phyloP scores from a whole-genome alignment of 345 rosid species.

The Syzygium aqueum region DNA sequence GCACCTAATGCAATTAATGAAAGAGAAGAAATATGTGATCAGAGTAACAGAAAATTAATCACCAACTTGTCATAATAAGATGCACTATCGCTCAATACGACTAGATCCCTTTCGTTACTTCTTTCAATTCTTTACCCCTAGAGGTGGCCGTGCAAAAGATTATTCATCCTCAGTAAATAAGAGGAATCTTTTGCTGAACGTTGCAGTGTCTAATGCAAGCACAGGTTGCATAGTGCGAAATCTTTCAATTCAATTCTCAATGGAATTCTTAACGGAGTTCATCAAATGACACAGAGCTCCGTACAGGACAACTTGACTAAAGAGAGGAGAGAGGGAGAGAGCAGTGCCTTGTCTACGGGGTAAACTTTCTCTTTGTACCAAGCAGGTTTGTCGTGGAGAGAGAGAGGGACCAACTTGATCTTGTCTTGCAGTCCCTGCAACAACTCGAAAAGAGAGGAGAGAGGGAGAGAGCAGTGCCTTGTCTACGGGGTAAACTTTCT shows the following conservation, averaged over 20 bases:
- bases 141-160: neutral
- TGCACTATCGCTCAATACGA: neutral
- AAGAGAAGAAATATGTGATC: neutral
- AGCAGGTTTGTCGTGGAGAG: constrained; percentile 66
- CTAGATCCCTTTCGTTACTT: neutral
- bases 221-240: neutral
- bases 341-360: constrained; percentile 61
- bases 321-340: neutral
- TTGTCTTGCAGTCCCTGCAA: constrained; percentile 72
- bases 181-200: neutral
- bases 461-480: constrained; percentile 35
- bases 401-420: constrained; percentile 70
- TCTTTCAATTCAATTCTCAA: neutral
- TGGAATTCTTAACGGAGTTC: neutral
- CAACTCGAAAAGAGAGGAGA: too few relatives aligned
- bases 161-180: neutral
- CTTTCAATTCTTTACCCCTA: neutral
- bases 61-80: neutral
- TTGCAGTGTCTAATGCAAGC: neutral
- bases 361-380: constrained; percentile 91
- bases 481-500: constrained; percentile 64
- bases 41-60: neutral
- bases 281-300: neutral
- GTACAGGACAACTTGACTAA: neutral
- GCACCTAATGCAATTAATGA: constrained; percentile 38